A percentile compares a stretch with the other conserved stretches of the same genome.
Conservation (phyloP, 176 grass and related monocot genomes). For the Bromus sterilis region DNA sequence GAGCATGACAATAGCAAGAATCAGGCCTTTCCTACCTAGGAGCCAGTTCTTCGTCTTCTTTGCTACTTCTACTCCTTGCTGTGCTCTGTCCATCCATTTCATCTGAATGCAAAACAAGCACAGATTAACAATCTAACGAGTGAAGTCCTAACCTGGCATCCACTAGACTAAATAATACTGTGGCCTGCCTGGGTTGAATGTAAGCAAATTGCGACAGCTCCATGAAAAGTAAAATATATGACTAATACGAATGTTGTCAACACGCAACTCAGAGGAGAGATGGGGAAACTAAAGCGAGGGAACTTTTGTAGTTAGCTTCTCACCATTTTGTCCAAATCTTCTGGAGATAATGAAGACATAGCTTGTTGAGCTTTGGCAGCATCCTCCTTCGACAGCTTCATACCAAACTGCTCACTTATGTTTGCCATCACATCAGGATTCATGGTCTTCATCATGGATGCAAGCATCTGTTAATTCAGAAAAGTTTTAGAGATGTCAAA, state of each 20-base stretch:
- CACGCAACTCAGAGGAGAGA: background rate
- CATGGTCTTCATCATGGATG: constrained; percentile 96
- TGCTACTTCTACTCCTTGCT: constrained; percentile 53
- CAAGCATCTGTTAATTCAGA: constrained; percentile 66
- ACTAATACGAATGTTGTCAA: background rate
- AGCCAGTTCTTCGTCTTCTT: constrained; percentile 96
- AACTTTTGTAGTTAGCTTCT: background rate
- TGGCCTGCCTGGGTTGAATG: background rate
- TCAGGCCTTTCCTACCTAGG: constrained; percentile 67
- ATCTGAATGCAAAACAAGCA: constrained; percentile 50
- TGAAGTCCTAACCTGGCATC: background rate
- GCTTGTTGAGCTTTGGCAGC: constrained; percentile 82
- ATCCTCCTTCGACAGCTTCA: constrained; percentile 92
- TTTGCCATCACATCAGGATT: constrained; percentile 96
- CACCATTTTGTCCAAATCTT: constrained; percentile 97
- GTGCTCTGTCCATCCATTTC: constrained; percentile 78
- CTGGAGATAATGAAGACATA: constrained; percentile 75
- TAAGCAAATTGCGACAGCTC: background rate
- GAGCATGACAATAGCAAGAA: constrained; percentile 74
- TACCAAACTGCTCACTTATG: constrained; percentile 88
- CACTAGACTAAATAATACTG: background rate
- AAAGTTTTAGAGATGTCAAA: constrained; percentile 3
- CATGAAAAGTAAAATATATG: constrained; percentile 1
- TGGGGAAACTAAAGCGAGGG: background rate
- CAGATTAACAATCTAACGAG: background rate